Percentiles rank a stretch among this genome's conserved stretches.
phyloP scores from a whole-genome alignment of 108 stramenopile species.

The Pseudonitzschia multistriata region DNA sequence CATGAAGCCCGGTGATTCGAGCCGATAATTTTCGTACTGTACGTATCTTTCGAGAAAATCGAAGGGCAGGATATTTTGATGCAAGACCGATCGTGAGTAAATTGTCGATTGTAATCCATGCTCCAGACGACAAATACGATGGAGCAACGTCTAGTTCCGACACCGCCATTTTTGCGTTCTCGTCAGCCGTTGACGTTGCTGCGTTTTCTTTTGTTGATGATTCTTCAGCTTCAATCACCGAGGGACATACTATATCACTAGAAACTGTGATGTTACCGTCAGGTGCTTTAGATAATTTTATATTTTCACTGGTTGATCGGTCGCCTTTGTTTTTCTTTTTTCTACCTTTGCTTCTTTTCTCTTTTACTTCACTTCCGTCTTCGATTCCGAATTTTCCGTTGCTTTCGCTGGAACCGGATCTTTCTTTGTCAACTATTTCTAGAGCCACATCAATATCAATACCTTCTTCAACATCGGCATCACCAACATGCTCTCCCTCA shows the following conservation, averaged over 20 bases:
- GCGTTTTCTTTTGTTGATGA: background rate
- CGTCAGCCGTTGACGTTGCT: background rate
- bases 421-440: background rate
- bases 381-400: background rate
- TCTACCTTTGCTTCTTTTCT: background rate
- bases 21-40: constrained; percentile 65
- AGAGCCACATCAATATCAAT: background rate
- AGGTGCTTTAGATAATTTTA: background rate
- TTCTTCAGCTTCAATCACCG: background rate
- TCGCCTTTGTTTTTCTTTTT: constrained; percentile 7
- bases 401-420: too few species aligned
- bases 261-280: background rate
- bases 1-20: constrained; percentile 73
- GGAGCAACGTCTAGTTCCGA: background rate
- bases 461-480: constrained; percentile 12
- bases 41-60: constrained; percentile 39
- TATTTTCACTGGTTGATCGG: background rate
- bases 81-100: constrained; percentile 30
- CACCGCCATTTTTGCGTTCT: background rate
- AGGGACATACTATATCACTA: too few species aligned
- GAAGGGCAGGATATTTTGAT: constrained; percentile 2
- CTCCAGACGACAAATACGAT: constrained; percentile 19
- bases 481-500: constrained; percentile 12
- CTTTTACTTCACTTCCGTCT: background rate
- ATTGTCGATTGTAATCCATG: constrained; percentile 29